Percentiles rank a stretch among this genome's conserved stretches.
Evolutionary conservation across 345 rosid species (phyloP).

Genomic region (Populus simonii): DNA sequence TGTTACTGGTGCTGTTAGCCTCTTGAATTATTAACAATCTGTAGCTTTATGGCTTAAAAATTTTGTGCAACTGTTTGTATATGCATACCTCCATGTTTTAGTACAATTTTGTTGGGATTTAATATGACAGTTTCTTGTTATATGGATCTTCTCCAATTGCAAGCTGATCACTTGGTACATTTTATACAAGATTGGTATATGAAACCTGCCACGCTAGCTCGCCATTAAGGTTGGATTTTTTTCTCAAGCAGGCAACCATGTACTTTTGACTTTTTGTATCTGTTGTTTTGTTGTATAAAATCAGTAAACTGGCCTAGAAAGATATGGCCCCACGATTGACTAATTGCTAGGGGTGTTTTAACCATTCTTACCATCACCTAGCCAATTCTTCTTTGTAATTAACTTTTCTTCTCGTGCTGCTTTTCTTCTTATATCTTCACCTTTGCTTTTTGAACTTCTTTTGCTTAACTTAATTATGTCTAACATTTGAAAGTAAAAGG

Average conservation of each 20-base stretch:
- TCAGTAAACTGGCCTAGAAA: not conserved
- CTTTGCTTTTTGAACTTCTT: not conserved
- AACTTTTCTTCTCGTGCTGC: not conserved
- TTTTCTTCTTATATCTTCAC: not conserved
- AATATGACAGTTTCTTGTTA: constrained; percentile 1
- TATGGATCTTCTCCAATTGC: constrained; percentile 4
- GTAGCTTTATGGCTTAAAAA: not conserved
- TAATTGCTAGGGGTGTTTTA: not conserved
- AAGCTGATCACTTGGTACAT: constrained; percentile 4
- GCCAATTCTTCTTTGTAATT: not conserved
- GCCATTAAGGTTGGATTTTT: constrained; percentile 3
- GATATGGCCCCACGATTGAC: not conserved
- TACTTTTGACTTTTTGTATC: not conserved
- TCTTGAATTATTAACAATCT: constrained; percentile 12
- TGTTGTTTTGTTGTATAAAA: constrained; percentile 5
- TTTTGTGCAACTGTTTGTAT: not conserved
- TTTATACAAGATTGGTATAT: constrained; percentile 10
- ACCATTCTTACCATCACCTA: not conserved
- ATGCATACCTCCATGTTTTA: not conserved
- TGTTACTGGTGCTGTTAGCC: constrained; percentile 1
- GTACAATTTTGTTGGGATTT: not conserved
- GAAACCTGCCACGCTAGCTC: constrained; percentile 13
- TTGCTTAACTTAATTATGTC: not conserved
- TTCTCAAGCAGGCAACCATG: constrained; percentile 8
- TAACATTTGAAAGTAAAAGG: not conserved